A percentile compares a stretch with the other conserved stretches of the same genome.
Evolutionary conservation across 768 basidiomycete genomes (phyloP).

Genomic region (Dentipellis sp.): DNA sequence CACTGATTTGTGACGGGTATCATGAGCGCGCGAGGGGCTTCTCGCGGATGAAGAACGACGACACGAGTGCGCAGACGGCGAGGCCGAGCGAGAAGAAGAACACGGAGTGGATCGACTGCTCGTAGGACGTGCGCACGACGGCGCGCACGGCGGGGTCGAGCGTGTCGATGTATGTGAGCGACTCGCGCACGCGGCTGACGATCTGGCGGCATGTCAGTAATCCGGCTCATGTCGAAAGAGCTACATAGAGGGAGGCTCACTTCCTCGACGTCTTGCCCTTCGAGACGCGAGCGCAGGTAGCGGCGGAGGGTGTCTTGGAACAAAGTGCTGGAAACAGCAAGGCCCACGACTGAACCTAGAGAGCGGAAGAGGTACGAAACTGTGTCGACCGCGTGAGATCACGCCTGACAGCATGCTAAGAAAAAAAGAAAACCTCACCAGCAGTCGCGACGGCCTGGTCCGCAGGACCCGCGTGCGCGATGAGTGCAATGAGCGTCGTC

Average conservation of each 20-base stretch:
- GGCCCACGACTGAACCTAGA: conserved; percentile 46
- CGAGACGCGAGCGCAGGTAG: conserved; percentile 31
- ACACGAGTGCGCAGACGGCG: conserved; percentile 31
- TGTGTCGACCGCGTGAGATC: conserved; percentile 13
- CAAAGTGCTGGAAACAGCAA: conserved; percentile 49
- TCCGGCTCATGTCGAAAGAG: background rate
- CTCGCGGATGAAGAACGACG: conserved; percentile 45
- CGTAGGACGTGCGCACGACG: conserved; percentile 23
- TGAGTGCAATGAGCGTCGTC: conserved; percentile 48
- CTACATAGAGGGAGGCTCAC: conserved; percentile 22
- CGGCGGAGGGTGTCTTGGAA: conserved; percentile 41
- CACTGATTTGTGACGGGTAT: background rate
- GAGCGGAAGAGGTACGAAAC: conserved; percentile 63
- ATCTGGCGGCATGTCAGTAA: conserved; percentile 14
- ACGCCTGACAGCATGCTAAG: background rate
- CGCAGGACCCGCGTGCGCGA: conserved; percentile 50
- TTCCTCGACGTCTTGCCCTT: conserved; percentile 37
- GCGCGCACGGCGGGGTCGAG: conserved; percentile 20
- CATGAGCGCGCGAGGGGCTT: conserved; percentile 23
- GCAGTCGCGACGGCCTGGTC: conserved; percentile 63
- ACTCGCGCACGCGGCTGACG: conserved; percentile 24
- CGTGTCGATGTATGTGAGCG: conserved; percentile 23
- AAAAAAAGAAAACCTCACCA: conserved; percentile 23
- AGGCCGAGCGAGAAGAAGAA: conserved; percentile 38
- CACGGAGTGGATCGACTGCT: conserved; percentile 35